phyloP scores from a whole-genome alignment of 225 moss, liverwort and hornwort genomes.

The Polytrichum commune region DNA sequence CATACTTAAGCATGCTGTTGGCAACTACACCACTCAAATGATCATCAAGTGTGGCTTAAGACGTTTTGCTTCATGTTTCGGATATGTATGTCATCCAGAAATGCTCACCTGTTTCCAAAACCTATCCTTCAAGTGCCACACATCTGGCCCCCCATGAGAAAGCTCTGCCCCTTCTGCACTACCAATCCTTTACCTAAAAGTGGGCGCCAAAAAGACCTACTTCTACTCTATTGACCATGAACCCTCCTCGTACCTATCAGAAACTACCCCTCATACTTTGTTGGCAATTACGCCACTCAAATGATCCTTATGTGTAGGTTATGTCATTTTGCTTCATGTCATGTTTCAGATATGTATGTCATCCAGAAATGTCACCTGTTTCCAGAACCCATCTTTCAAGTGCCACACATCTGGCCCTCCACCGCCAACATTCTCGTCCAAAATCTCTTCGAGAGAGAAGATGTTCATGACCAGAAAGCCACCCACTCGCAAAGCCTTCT shows the following conservation, averaged over 20 bases:
- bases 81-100: not conserved
- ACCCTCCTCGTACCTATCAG: not conserved
- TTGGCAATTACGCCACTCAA: not conserved
- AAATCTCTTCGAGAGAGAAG: constrained; percentile 42
- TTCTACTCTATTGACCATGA: not conserved
- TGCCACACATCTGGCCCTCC: constrained; percentile 33
- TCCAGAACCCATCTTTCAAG: constrained; percentile 41
- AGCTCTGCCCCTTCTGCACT: too few species aligned
- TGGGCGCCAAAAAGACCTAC: not conserved
- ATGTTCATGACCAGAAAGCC: constrained; percentile 36
- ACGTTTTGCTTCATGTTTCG: not conserved
- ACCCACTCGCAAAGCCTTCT: constrained; percentile 24
- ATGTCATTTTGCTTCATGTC: constrained; percentile 6
- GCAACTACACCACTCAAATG: not conserved
- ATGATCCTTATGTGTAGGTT: not conserved
- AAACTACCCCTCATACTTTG: not conserved
- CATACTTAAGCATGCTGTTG: not conserved
- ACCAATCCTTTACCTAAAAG: not conserved
- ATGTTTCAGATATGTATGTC: not conserved
- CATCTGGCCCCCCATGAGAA: constrained; percentile 18
- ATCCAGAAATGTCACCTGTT: constrained; percentile 24
- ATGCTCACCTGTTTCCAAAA: constrained; percentile 40
- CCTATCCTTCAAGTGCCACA: constrained; percentile 35
- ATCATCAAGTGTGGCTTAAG: not conserved
- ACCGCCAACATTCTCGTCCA: constrained; percentile 29